These are phyloP conservation scores for Trypanosoma mega DNA, from an alignment of 208 protist genomes.

Conservation along the genomic window DNA sequence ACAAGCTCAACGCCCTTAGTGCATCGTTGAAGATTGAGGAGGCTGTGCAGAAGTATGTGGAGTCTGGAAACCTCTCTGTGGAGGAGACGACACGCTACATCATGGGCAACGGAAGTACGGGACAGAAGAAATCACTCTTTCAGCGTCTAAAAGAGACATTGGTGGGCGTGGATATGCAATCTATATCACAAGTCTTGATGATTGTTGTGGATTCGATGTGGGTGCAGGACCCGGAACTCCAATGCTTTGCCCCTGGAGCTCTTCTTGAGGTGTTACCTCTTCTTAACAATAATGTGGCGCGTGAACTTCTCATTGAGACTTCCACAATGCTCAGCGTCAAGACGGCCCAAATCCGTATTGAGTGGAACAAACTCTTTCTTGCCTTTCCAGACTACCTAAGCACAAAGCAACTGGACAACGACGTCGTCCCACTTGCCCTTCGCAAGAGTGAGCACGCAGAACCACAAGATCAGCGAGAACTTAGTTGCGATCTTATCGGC, in stretches of 20 bases:
- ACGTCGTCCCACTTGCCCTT: slow-evolving; percentile 69
- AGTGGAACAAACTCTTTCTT: slow-evolving; percentile 79
- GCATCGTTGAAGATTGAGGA: slow-evolving; percentile 83
- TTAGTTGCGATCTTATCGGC: slow-evolving; percentile 86
- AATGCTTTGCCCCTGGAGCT: slow-evolving; percentile 71
- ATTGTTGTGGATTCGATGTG: slow-evolving; percentile 86
- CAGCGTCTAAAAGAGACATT: slow-evolving; percentile 67
- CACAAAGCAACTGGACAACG: slow-evolving; percentile 51
- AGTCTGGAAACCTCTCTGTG: slow-evolving; percentile 77
- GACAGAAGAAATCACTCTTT: slow-evolving; percentile 83
- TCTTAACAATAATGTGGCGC: slow-evolving; percentile 45
- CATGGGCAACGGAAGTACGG: slow-evolving; percentile 88
- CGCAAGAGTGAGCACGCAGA: slow-evolving; percentile 86
- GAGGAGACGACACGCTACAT: slow-evolving; percentile 85
- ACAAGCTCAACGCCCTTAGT: slow-evolving; percentile 87
- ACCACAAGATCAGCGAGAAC: slow-evolving; percentile 85
- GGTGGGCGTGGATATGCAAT: slow-evolving; percentile 42
- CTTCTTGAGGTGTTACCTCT: slow-evolving; percentile 59
- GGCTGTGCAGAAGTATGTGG: slow-evolving; percentile 88
- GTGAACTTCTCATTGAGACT: slow-evolving; percentile 77
- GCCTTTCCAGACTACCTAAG: slow-evolving; percentile 59
- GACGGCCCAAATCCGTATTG: slow-evolving; percentile 65
- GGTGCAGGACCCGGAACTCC: slow-evolving; percentile 85
- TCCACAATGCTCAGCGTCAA: slow-evolving; percentile 89
- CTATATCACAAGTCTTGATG: slow-evolving; percentile 66